Evolutionary conservation across 768 basidiomycete species (phyloP).

Genomic region (Tylopilus rubrobrunneus): DNA sequence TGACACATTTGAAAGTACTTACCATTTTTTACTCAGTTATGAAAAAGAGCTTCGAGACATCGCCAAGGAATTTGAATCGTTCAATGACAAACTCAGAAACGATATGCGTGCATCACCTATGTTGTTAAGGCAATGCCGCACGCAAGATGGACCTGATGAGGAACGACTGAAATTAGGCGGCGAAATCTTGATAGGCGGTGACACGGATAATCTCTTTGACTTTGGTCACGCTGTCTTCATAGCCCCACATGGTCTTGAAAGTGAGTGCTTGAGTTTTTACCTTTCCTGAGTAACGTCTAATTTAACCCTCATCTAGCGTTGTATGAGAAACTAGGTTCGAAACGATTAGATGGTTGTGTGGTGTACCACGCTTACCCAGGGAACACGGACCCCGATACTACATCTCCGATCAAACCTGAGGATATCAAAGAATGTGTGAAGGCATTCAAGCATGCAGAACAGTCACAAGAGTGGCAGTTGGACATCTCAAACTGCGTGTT

Average conservation of each 20-base stretch:
- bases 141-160: background rate
- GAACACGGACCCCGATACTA: background rate
- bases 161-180: background rate
- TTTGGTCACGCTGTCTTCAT: background rate
- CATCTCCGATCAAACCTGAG: background rate
- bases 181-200: background rate
- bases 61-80: background rate
- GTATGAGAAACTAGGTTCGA: background rate
- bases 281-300: background rate
- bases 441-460: background rate
- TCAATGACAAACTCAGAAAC: background rate
- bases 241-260: background rate
- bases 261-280: background rate
- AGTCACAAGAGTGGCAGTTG: background rate
- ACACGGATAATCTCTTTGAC: background rate
- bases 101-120: background rate
- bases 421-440: background rate
- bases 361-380: background rate
- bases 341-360: background rate
- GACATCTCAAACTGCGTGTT: background rate
- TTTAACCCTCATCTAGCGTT: background rate
- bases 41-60: background rate
- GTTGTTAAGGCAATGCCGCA: background rate
- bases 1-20: background rate
- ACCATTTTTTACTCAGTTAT: background rate